Conservation (phyloP, 768 basidiomycete species). For the Cystofilobasidium macerans region DNA sequence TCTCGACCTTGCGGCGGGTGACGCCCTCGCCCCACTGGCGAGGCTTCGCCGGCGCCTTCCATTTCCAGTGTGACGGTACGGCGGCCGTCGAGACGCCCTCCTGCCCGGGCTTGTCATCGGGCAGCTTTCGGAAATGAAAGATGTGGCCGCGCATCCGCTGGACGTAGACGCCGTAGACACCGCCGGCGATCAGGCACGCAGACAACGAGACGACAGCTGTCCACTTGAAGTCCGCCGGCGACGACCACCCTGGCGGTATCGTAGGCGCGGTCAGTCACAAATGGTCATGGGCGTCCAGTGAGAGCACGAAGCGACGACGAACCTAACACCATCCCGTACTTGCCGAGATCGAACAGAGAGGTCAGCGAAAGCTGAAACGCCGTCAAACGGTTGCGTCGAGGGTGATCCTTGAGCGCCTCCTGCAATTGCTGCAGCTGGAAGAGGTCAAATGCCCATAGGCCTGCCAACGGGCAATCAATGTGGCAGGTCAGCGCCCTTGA, state of each 20-base stretch:
- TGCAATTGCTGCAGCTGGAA: slow-evolving; percentile 47
- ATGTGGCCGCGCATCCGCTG: slow-evolving; percentile 11
- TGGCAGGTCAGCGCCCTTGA: background rate
- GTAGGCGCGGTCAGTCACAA: no score
- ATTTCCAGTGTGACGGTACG: background rate
- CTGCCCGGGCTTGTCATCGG: background rate
- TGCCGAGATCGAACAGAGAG: slow-evolving; percentile 34
- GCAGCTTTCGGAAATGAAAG: background rate
- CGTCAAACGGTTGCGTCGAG: slow-evolving; percentile 43
- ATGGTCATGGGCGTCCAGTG: no score
- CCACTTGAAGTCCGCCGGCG: slow-evolving; percentile 34
- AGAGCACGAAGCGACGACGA: no score
- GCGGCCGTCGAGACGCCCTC: background rate
- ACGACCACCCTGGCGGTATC: no score
- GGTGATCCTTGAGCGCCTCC: slow-evolving; percentile 42
- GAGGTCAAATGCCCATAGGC: slow-evolving; percentile 50
- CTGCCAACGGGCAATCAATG: slow-evolving; percentile 42
- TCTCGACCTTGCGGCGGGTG: no score
- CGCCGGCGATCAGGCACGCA: slow-evolving; percentile 34
- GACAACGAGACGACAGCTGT: slow-evolving; percentile 39
- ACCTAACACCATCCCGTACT: slow-evolving; percentile 32
- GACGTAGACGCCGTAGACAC: slow-evolving; percentile 11
- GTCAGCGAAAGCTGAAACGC: slow-evolving; percentile 41
- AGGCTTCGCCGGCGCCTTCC: background rate
- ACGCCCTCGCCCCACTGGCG: background rate